Base-by-base conservation (phyloP, 345 rosid genomes). In the Syzygium jambos region DNA sequence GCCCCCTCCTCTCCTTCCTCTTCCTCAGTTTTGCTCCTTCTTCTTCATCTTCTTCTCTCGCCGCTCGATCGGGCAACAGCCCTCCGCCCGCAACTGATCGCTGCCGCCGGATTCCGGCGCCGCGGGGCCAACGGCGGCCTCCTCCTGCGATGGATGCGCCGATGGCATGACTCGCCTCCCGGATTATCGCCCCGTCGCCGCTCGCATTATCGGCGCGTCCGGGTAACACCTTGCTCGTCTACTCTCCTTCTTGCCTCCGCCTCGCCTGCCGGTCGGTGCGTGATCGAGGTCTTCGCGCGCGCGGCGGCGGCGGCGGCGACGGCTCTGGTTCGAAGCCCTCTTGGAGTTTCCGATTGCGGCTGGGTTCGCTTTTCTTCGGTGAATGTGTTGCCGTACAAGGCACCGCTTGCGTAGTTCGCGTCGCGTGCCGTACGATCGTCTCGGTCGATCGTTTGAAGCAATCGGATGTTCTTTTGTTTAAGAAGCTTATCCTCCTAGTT, bases 381-480 rank as follows among this genome's bases (percentile, higher is more conserved):
- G 91, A 90, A 90, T 93, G 89, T 91, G 89, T 92, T 92, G 88
- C 87, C 92, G 89, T 92, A 91, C 84, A 93, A 93, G 93, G 90
- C 88, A 86, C 78, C 88, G 78, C 83, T 65, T 88, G 82, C 82
- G 49, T 38, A 9, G 82, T 38, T 73, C 49, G 49, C 43, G 21
- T 73, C 23, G 82, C 82, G 41, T 73, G 82, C 49, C 27, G 82
- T 41, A 43, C 49, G 82, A 23, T 73, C 38, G 49, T 10, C 49
- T 38, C 82, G 13, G 82, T 73, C 11, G 82, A 73, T 73, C 82
- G 49, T 5, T 38, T 41, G 82, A 73, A 19, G 49, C 82, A 73
- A 73, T 73, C 82, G 82, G 82, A 73, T 38, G 27, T 73, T 19
- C 27, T 73, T 73, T 38, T 38, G 9, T 2, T 73, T 38, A 22